Evolutionary conservation across 352 stramenopile genomes (phyloP).

Genomic region (Phytophthora sansomeana): DNA sequence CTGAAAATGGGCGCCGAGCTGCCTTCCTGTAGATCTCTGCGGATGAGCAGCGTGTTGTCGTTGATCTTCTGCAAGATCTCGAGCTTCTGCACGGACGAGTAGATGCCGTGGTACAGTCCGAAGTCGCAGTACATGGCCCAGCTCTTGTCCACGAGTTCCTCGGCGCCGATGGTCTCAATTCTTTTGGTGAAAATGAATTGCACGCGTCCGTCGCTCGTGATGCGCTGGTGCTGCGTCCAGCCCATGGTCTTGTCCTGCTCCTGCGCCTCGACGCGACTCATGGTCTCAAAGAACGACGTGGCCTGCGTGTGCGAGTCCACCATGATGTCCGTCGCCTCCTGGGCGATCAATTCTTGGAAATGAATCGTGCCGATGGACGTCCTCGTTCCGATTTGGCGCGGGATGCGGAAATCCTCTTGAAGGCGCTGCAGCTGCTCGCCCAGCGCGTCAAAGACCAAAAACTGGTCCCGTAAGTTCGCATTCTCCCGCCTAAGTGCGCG

Average conservation of each 20-base stretch:
- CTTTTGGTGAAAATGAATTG: conserved; percentile 86
- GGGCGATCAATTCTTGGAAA: conserved; percentile 56
- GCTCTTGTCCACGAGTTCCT: conserved; percentile 79
- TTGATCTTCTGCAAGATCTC: conserved; percentile 83
- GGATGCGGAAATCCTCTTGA: conserved; percentile 68
- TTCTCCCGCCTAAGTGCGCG: conserved; percentile 54
- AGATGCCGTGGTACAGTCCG: conserved; percentile 79
- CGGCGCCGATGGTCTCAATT: conserved; percentile 62
- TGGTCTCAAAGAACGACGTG: conserved; percentile 75
- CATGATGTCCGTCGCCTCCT: conserved; percentile 70
- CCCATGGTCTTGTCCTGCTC: conserved; percentile 76
- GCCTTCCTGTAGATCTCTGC: conserved; percentile 74
- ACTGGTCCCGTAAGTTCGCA: conserved; percentile 54
- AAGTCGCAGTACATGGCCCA: conserved; percentile 88
- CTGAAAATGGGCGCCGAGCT: conserved; percentile 70
- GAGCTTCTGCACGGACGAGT: conserved; percentile 79
- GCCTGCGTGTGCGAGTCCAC: conserved; percentile 74
- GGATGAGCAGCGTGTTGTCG: conserved; percentile 80
- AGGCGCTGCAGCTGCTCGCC: conserved; percentile 78
- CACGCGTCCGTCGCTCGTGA: conserved; percentile 67
- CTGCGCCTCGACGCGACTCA: conserved; percentile 37
- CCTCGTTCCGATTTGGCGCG: conserved; percentile 38
- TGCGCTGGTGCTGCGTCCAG: conserved; percentile 78
- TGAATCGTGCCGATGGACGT: conserved; percentile 70
- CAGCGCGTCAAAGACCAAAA: conserved; percentile 69